phyloP scores from a whole-genome alignment of 495 filamentous ascomycete genomes.

The Astrothelium subdiscretum region DNA sequence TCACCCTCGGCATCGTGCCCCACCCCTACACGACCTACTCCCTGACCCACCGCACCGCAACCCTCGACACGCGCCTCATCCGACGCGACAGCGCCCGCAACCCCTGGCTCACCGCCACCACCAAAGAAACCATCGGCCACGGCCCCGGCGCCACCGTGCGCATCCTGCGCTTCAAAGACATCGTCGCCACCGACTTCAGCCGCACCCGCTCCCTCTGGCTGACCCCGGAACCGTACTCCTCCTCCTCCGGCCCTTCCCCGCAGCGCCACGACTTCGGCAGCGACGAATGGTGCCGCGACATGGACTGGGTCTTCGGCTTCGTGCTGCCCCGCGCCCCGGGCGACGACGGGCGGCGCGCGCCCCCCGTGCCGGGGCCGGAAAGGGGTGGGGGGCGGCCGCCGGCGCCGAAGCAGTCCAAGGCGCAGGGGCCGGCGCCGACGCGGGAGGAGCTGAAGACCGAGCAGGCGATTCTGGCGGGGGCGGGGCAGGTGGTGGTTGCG shows the following conservation, averaged over 20 bases:
- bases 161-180: slow-evolving; percentile 67
- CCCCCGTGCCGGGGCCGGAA: slow-evolving; percentile 34
- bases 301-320: slow-evolving; percentile 90
- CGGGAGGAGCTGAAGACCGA: slow-evolving; percentile 45
- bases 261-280: slow-evolving; percentile 31
- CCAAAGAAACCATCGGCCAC: slow-evolving; percentile 52
- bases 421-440: slow-evolving; percentile 29
- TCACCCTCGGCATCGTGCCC: slow-evolving; percentile 76
- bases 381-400: slow-evolving; percentile 23
- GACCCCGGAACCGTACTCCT: slow-evolving; percentile 48
- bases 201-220: slow-evolving; percentile 62
- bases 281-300: slow-evolving; percentile 40
- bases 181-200: slow-evolving; percentile 54
- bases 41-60: slow-evolving; percentile 40
- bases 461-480: slow-evolving; percentile 49
- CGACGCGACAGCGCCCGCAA: slow-evolving; percentile 69
- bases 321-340: slow-evolving; percentile 47
- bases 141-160: slow-evolving; percentile 50
- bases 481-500: slow-evolving; percentile 19
- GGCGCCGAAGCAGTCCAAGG: too few species aligned
- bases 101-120: slow-evolving; percentile 63
- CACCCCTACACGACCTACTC: slow-evolving; percentile 76
- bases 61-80: slow-evolving; percentile 54
- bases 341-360: slow-evolving; percentile 40
- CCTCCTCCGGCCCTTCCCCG: not conserved